These are phyloP conservation scores for Penicillium mononematosum DNA, from an alignment of 495 filamentous ascomycete species.

Conservation along the genomic window DNA sequence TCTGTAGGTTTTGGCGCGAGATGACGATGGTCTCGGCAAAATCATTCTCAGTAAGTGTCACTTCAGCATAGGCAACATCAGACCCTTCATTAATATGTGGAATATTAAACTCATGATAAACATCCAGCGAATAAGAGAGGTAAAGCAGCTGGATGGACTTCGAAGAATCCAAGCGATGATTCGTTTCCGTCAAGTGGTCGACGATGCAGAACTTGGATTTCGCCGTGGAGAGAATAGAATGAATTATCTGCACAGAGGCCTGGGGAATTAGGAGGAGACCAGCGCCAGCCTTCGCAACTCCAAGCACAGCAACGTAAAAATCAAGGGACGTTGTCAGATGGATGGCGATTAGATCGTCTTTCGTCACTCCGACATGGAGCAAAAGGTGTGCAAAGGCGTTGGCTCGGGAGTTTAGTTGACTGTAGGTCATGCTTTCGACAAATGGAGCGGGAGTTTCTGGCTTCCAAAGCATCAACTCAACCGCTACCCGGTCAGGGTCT, in stretches of 20 bases:
- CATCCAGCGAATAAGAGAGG: constrained; percentile 33
- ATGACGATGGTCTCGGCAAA: constrained; percentile 69
- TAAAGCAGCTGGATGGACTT: constrained; percentile 24
- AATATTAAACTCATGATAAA: constrained; percentile 31
- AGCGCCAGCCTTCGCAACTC: constrained; percentile 66
- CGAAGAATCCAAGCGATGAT: constrained; percentile 15
- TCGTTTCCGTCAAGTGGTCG: constrained; percentile 20
- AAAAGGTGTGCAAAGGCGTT: constrained; percentile 65
- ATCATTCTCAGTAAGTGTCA: constrained; percentile 61
- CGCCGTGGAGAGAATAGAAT: constrained; percentile 54
- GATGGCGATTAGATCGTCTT: constrained; percentile 61
- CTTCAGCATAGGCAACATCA: constrained; percentile 55
- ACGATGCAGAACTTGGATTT: constrained; percentile 48
- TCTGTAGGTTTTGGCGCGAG: constrained; percentile 64
- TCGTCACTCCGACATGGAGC: constrained; percentile 37
- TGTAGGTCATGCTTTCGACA: constrained; percentile 55
- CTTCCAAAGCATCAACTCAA: constrained; percentile 58
- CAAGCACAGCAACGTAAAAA: constrained; percentile 69
- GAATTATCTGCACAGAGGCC: constrained; percentile 56
- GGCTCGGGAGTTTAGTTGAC: constrained; percentile 57
- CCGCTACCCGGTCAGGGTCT: constrained; percentile 53
- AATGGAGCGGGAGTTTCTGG: constrained; percentile 18
- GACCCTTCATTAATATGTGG: constrained; percentile 21
- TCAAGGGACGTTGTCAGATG: constrained; percentile 67
- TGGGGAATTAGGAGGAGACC: constrained; percentile 69